Evolutionary conservation across 1,139 yeast genomes (phyloP), one percentile per base, ranked within the genome.

Genomic region (Hyphopichia wangnamkhiaoensis): DNA sequence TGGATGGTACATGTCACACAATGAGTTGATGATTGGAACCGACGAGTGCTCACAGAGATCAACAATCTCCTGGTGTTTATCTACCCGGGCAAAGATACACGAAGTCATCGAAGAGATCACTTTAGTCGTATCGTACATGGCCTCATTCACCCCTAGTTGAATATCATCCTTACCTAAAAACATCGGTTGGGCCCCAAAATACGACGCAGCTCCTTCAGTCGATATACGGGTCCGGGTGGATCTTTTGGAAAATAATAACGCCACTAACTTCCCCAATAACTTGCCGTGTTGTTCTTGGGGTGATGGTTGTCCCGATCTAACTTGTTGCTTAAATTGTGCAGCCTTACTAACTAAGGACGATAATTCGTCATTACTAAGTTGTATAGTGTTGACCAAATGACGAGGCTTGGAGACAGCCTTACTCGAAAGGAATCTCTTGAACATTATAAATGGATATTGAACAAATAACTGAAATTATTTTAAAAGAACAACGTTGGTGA

Each of bases 71-170:
- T 76, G 68, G 53, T 89, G 94, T 19, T 77, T 68, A 48, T 85
- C 82, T 14, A 89, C 96, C 54, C 96, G 80, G 15, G 96, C 96
- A 61, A 89, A 88, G 14, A 89, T 79, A 47, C 93, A 82, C 14
- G 94, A 81, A 2, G 90, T 84, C 96, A 89, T 89, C 4, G 95
- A 86, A 10, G 93, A 84, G 9, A 89, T 77, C 23, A 89, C 95
- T 47, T 77, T 78, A n/a, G 94, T 74, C 1, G 95, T 82, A 59
- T 89, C 96, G 52, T 84, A 82, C 42, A 85, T 64, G 0, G 90
- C 75, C 67, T 89, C 96, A 54, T 89, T 89, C 34, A 85, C 88
- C 49, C 96, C 96, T 42, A 89, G 69, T 61, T 89, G 96, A 53
- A 89, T 88, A 52, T 89, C 96, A 47, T 87, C 95, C 50, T 82